Evolutionary conservation across 305 asterid genomes (phyloP).

Genomic region (Plantago coronopus): DNA sequence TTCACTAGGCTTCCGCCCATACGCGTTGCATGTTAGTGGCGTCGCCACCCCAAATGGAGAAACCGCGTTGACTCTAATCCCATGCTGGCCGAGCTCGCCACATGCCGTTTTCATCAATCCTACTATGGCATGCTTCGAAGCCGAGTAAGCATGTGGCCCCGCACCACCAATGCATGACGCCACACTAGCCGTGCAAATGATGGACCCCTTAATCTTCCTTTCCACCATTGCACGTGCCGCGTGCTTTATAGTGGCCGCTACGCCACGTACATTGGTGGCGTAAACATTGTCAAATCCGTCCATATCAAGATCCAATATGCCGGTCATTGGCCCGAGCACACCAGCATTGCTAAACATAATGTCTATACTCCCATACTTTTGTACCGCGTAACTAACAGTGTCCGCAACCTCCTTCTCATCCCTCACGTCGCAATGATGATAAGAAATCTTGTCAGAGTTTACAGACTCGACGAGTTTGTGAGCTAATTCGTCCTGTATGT

Average conservation of each 20-base stretch:
- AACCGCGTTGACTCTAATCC: slow-evolving; percentile 52
- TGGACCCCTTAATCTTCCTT: slow-evolving; percentile 38
- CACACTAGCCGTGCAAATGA: slow-evolving; percentile 56
- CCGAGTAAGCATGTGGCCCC: slow-evolving; percentile 50
- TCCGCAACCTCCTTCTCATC: slow-evolving; percentile 51
- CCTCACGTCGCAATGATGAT: slow-evolving; percentile 48
- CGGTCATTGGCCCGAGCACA: slow-evolving; percentile 28
- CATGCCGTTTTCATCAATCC: slow-evolving; percentile 47
- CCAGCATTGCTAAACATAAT: slow-evolving; percentile 63
- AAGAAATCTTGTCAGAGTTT: slow-evolving; percentile 33
- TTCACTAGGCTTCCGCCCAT: slow-evolving; percentile 24
- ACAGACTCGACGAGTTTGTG: slow-evolving; percentile 29
- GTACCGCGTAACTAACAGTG: slow-evolving; percentile 35
- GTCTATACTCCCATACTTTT: slow-evolving; percentile 37
- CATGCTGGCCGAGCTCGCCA: slow-evolving; percentile 46
- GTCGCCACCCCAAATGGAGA: slow-evolving; percentile 62
- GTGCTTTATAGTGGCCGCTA: slow-evolving; percentile 54
- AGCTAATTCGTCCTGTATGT: slow-evolving; percentile 47
- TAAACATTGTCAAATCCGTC: slow-evolving; percentile 33
- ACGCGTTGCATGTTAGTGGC: slow-evolving; percentile 37
- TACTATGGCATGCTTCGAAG: slow-evolving; percentile 52
- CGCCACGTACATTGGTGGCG: slow-evolving; percentile 48
- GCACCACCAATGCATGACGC: slow-evolving; percentile 47
- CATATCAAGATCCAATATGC: slow-evolving; percentile 45
- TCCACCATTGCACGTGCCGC: slow-evolving; percentile 59